Percentiles rank a stretch among this genome's conserved stretches.
phyloP scores from a whole-genome alignment of 768 basidiomycete species.

The Krasilnikovozyma curviuscula region DNA sequence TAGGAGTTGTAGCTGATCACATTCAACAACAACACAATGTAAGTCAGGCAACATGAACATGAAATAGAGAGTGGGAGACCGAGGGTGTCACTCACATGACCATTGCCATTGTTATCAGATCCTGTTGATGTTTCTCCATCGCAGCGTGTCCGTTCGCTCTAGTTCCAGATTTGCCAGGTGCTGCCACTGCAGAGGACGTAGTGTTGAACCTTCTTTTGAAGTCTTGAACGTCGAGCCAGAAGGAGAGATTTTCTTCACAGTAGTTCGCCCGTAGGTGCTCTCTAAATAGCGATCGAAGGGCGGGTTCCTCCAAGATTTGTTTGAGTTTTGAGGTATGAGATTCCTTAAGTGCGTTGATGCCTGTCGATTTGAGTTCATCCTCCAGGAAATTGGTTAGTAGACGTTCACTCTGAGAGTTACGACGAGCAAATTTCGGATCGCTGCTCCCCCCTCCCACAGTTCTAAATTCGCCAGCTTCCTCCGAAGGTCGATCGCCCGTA shows the following conservation, averaged over 20 bases:
- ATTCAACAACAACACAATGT: neutral
- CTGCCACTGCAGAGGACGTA: constrained; percentile 63
- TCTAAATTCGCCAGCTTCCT: no score
- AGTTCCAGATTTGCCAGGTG: constrained; percentile 5
- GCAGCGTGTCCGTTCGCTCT: constrained; percentile 30
- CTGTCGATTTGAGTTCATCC: constrained; percentile 2
- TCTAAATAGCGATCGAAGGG: constrained; percentile 70
- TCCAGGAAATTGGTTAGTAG: constrained; percentile 4
- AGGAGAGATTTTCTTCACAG: constrained; percentile 93
- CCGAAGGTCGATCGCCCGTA: neutral
- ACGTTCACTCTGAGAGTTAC: constrained; percentile 7
- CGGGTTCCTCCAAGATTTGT: constrained; percentile 83
- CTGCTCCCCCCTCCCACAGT: no score
- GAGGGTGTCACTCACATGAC: constrained; percentile 31
- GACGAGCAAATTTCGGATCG: no score
- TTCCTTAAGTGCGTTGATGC: constrained; percentile 44
- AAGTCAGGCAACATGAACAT: neutral
- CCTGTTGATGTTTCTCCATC: constrained; percentile 94
- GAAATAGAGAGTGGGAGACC: neutral
- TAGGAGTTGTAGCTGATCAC: constrained; percentile 60
- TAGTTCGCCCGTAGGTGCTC: constrained; percentile 87
- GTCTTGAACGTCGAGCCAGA: constrained; percentile 93
- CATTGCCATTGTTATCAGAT: constrained; percentile 82
- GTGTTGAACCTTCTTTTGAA: constrained; percentile 92
- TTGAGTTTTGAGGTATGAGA: constrained; percentile 78